Conservation (phyloP, 2,329 filamentous ascomycete species). For the Albophoma yamanashiensis region DNA sequence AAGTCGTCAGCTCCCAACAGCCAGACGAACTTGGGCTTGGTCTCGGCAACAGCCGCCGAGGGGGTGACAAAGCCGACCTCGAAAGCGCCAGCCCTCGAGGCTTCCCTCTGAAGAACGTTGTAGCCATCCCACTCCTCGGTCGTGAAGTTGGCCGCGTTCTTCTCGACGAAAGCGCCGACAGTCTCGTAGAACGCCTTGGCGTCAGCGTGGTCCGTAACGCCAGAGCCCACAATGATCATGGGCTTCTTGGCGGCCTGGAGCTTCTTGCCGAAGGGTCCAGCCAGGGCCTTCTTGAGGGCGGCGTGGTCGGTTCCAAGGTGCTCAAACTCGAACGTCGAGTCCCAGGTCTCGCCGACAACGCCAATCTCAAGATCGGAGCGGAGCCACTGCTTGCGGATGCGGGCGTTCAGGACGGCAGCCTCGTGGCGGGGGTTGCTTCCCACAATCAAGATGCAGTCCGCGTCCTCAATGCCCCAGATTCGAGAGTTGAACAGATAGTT, state of each 20-base stretch:
- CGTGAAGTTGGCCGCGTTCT: conserved; percentile 79
- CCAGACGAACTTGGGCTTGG: conserved; percentile 91
- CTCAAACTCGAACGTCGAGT: conserved; percentile 92
- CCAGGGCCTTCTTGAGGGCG: conserved; percentile 74
- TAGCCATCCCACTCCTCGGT: conserved; percentile 94
- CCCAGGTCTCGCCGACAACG: conserved; percentile 80
- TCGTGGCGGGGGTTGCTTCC: conserved; percentile 95
- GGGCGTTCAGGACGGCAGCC: conserved; percentile 87
- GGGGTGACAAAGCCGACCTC: conserved; percentile 92
- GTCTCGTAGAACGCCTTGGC: conserved; percentile 90
- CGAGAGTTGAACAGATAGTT: conserved; percentile 97
- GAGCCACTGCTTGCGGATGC: conserved; percentile 96
- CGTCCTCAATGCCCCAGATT: conserved; percentile 88
- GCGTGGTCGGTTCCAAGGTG: conserved; percentile 73
- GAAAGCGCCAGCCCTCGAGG: conserved; percentile 85
- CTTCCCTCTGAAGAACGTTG: conserved; percentile 89
- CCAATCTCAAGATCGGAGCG: conserved; percentile 89
- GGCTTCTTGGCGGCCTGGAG: conserved; percentile 78
- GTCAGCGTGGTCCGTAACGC: conserved; percentile 81
- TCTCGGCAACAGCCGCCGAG: conserved; percentile 69
- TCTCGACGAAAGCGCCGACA: conserved; percentile 83
- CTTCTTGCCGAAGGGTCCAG: conserved; percentile 87
- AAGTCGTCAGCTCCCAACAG: conserved; percentile 93
- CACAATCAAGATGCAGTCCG: conserved; percentile 82
- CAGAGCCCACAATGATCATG: conserved; percentile 94